Percentiles rank a stretch among this genome's conserved stretches.
Conservation (phyloP, 2,329 filamentous ascomycete species). For the Didymella segeticola region DNA sequence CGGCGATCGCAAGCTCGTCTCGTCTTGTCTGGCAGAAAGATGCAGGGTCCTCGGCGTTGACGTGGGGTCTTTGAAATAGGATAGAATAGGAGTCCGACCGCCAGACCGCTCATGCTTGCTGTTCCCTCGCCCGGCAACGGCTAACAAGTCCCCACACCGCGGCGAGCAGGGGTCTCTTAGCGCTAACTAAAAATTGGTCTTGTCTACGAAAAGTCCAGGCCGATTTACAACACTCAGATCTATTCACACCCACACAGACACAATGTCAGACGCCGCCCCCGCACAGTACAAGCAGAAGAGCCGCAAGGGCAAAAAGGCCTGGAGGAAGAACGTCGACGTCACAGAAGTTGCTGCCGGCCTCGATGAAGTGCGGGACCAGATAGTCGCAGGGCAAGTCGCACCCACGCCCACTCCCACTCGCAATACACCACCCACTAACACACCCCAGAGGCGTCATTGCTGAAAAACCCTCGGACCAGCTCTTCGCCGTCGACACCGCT, state of each 20-base stretch:
- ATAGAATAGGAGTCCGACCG: constrained; percentile 8
- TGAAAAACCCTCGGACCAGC: constrained; percentile 81
- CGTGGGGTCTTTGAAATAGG: constrained; percentile 11
- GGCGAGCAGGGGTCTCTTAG: constrained; percentile 7
- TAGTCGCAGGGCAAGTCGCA: constrained; percentile 78
- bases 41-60: constrained; percentile 16
- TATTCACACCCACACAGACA: neutral
- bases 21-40: constrained; percentile 7
- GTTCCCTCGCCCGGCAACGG: neutral
- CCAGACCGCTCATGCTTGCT: too few relatives aligned
- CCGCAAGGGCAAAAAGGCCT: constrained; percentile 97
- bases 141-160: constrained; percentile 18
- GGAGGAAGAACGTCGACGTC: constrained; percentile 97
- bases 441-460: constrained; percentile 75
- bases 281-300: constrained; percentile 87
- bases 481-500: constrained; percentile 82
- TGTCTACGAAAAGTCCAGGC: neutral
- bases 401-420: neutral
- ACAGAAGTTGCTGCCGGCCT: constrained; percentile 84
- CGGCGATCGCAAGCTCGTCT: neutral
- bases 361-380: constrained; percentile 83
- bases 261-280: constrained; percentile 62
- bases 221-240: neutral
- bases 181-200: constrained; percentile 18
- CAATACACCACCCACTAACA: constrained; percentile 18